Evolutionary conservation across 2,329 filamentous ascomycete genomes (phyloP), one percentile per base, ranked within the genome.

Genomic region (Sporothrix phasma): DNA sequence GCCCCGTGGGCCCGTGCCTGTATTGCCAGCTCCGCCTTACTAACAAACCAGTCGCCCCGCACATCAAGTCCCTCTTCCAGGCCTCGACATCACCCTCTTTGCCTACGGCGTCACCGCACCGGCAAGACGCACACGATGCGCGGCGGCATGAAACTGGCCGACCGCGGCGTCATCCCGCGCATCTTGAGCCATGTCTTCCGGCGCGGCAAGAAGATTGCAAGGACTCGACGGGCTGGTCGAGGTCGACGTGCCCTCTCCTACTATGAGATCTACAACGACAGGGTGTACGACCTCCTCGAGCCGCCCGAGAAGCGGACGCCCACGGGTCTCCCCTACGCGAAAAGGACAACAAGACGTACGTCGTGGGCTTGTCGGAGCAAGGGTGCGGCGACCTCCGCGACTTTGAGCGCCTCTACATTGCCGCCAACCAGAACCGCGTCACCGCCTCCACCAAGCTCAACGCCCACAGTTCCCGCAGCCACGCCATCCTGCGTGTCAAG

Each of bases 121-220:
- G 92, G 92, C 64, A 97, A 97, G 77, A 97, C 92, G 66, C 90
- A 96, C 76, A 97, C 92, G 2, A 96, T 97, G 92, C 87, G 92
- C 68, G 92, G 92, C 68, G 92, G 92, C 45, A 84, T 95, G 75
- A 89, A 88, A 73, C 80, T 96, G 63, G 88, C 88, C 5, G 92
- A 96, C 64, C 84, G 92, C 69, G 92, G 92, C 67, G 88, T 94
- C 45, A 96, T 97, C 69, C 92, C 92, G 15, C 81, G 92, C 66
- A 77, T 96, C 64, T 81, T 97, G 49, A 95, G 90, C 75, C 85
- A 84, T 69, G 89, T 97, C 65, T 97, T 93, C 74, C 84, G 93
- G 56, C 82, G 90, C 66, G 88, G 88, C 67, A 89, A 91, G 75
- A 96, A 95, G 79, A 87, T 94, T 19, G 83, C 68, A 94, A 93